phyloP scores from a whole-genome alignment of 768 basidiomycete species.

The Daedaleopsis nitida region DNA sequence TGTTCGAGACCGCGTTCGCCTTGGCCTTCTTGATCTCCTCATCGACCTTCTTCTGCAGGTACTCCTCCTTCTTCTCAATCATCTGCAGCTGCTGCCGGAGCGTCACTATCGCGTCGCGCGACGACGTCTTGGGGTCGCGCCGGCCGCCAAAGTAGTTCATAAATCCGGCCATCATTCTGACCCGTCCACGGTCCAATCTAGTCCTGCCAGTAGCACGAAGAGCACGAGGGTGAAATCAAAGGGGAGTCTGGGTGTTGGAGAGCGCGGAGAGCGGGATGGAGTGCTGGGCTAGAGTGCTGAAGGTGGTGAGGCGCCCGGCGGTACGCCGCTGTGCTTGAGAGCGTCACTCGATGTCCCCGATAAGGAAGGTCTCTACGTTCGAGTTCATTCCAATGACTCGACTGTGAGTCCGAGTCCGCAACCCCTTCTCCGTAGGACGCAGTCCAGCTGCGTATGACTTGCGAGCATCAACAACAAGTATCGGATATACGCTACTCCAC shows the following conservation, averaged over 20 bases:
- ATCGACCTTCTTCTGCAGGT: conserved; percentile 94
- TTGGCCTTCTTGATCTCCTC: conserved; percentile 91
- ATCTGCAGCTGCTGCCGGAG: conserved; percentile 93
- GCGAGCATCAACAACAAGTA: too few relatives aligned
- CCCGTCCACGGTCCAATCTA: background rate
- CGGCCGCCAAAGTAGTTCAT: conserved; percentile 91
- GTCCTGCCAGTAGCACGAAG: background rate
- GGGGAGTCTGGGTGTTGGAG: background rate
- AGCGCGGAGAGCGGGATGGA: background rate
- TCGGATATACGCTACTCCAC: too few relatives aligned
- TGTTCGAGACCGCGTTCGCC: conserved; percentile 92
- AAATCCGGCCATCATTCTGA: conserved; percentile 66
- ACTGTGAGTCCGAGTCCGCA: background rate
- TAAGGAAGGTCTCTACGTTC: conserved; percentile 26
- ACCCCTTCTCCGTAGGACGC: too few relatives aligned
- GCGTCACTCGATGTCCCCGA: conserved; percentile 31
- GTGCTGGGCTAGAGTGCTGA: conserved; percentile 17
- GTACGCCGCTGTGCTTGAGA: conserved; percentile 3
- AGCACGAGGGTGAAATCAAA: background rate
- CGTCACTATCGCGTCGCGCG: conserved; percentile 90
- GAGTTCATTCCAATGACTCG: background rate
- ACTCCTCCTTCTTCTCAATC: conserved; percentile 99
- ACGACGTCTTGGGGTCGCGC: conserved; percentile 79
- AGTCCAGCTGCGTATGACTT: too few relatives aligned
- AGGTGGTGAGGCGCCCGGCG: conserved; percentile 8